Evolutionary conservation across 306 rosid species (phyloP), one percentile per base, ranked within the genome.

Genomic region (Inga oerstediana): DNA sequence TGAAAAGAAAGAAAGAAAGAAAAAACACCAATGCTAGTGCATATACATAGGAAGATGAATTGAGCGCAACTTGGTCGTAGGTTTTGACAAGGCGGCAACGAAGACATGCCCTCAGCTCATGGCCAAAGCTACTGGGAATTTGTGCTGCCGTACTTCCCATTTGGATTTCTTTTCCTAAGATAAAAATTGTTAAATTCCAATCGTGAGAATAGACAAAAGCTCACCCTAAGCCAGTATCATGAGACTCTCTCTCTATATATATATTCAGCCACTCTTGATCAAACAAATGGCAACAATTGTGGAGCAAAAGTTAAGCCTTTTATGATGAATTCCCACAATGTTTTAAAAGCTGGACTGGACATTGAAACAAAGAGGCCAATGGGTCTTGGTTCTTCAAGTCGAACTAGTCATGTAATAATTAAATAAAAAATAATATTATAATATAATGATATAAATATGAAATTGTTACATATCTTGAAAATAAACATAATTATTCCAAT

Each of bases 1-100:
- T 14, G 4, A 14, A 49, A 49, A 14, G 4, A 49, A 49, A 48
- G 12, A 48, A 48, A 17, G 16, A 15, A 49, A 49, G 54, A 49
- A 14, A 49, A 15, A 49, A 49, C 32, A 46, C 3, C 17, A 49
- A 15, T 6, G 2, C 15, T 49, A 15, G 19, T 15, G 7, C 19
- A 49, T 15, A 15, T 49, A 49, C 56, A 49, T 4, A 14, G 12
- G 4, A 24, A 43, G 34, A 65, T 24, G 44, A 44, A 10, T 51
- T 10, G 10, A 34, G 27, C 27, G 34, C 19, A 12, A 95, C 98
- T 98, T 96, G 99, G 79, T 96, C 99, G 44, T 93, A 96, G 86
- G 99, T 96, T 91, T 96, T 96, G 85, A 93, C 94, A 46, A 95
- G 99, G 79, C 98, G 98, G 80, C 99, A 95, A 56, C 99, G 98